Conservation (phyloP, 75 land plant genomes). For the Picea glauca region DNA sequence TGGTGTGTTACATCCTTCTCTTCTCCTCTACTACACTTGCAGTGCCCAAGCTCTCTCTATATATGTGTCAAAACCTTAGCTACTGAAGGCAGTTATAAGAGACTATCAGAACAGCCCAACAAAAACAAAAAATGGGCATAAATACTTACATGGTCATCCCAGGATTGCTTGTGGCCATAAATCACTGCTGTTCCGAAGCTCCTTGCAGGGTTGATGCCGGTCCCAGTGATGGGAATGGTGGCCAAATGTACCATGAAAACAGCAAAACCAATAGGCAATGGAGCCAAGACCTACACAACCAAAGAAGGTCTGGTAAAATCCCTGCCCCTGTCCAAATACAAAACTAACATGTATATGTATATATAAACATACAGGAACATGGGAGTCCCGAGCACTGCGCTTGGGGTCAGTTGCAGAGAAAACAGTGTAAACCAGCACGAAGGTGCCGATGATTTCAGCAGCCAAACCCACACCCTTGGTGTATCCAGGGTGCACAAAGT, state of each 20-base stretch:
- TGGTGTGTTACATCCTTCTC: too few species aligned
- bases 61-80: too few species aligned
- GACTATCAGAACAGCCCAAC: neutral
- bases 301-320: neutral
- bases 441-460: constrained; percentile 44
- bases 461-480: constrained; percentile 34
- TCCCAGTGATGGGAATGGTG: neutral
- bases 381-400: constrained; percentile 43
- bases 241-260: neutral
- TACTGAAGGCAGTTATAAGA: too few species aligned
- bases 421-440: constrained; percentile 48
- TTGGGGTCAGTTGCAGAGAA: constrained; percentile 54
- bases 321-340: neutral
- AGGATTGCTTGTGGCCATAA: constrained; percentile 21
- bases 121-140: neutral
- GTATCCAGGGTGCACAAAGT: constrained; percentile 30
- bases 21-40: too few species aligned
- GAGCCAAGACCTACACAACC: neutral
- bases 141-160: constrained; percentile 38
- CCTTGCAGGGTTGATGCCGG: constrained; percentile 23
- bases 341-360: neutral
- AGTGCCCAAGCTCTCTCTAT: too few species aligned
- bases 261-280: neutral
- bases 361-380: constrained; percentile 29
- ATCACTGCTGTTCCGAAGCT: constrained; percentile 47